Conservation (phyloP, 2,329 filamentous ascomycete species). For the Verticillium nubilum region DNA sequence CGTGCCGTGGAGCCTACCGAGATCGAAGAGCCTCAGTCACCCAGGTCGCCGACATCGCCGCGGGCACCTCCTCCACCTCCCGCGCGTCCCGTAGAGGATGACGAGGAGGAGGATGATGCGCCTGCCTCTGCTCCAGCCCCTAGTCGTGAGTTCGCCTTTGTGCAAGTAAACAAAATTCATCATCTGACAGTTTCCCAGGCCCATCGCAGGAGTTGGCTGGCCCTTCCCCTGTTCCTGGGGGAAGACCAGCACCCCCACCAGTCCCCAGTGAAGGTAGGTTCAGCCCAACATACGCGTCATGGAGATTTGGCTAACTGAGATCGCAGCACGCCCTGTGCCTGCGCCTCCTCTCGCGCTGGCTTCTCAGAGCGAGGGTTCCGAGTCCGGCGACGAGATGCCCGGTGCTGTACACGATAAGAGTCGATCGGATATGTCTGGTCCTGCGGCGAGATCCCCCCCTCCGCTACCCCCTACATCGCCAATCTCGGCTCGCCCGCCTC, state of each 20-base stretch:
- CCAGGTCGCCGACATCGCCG: slow-evolving; percentile 29
- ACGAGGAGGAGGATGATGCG: slow-evolving; percentile 31
- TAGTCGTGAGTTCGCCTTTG: slow-evolving; percentile 4
- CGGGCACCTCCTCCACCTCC: slow-evolving; percentile 31
- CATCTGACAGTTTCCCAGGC: slow-evolving; percentile 23
- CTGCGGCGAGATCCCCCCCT: slow-evolving; percentile 26
- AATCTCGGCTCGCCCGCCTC: slow-evolving; percentile 23
- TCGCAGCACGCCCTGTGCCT: slow-evolving; percentile 57
- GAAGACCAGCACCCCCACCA: slow-evolving; percentile 50
- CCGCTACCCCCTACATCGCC: slow-evolving; percentile 27
- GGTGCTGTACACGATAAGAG: slow-evolving; percentile 21
- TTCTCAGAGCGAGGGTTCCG: slow-evolving; percentile 72
- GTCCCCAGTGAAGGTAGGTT: slow-evolving; percentile 57
- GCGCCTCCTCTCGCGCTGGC: slow-evolving; percentile 45
- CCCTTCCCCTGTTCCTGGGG: slow-evolving; percentile 41
- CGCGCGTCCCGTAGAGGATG: slow-evolving; percentile 49
- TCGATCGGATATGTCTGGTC: slow-evolving; percentile 1
- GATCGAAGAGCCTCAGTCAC: slow-evolving; percentile 39
- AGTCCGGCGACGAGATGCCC: slow-evolving; percentile 84
- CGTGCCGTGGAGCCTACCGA: slow-evolving; percentile 37
- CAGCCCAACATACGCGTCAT: not conserved
- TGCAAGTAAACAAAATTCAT: slow-evolving; percentile 5
- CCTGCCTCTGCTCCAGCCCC: slow-evolving; percentile 9
- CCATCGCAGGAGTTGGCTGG: slow-evolving; percentile 25
- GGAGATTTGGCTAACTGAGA: not conserved